phyloP scores from a whole-genome alignment of 1,139 yeast species.

The Diutina neorugosa region DNA sequence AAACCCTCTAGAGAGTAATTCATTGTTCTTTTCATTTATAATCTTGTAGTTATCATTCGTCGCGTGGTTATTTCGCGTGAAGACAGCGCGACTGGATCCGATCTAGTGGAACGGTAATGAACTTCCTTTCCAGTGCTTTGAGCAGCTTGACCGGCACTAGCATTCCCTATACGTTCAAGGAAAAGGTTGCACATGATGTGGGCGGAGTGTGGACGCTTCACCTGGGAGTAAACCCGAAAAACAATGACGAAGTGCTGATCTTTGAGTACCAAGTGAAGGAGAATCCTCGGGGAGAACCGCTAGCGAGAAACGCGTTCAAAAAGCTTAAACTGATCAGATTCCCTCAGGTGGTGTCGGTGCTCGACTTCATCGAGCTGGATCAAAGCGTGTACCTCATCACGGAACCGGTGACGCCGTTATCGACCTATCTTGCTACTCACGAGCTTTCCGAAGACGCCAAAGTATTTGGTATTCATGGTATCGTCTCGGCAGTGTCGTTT shows the following conservation, averaged over 20 bases:
- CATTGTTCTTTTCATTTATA: no score
- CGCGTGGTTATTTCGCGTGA: neutral
- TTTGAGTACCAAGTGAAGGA: slow-evolving; percentile 49
- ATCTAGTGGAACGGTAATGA: neutral
- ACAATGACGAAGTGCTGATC: slow-evolving; percentile 34
- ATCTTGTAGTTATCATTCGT: no score
- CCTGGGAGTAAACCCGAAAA: slow-evolving; percentile 34
- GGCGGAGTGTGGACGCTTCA: slow-evolving; percentile 37
- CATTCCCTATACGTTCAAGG: slow-evolving; percentile 46
- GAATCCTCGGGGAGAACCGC: slow-evolving; percentile 16
- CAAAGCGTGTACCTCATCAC: slow-evolving; percentile 56
- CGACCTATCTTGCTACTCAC: slow-evolving; percentile 17
- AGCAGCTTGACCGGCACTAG: slow-evolving; percentile 41
- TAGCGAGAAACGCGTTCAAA: slow-evolving; percentile 54
- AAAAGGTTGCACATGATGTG: slow-evolving; percentile 21
- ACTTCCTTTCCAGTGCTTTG: slow-evolving; percentile 35
- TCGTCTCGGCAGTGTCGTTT: slow-evolving; percentile 46
- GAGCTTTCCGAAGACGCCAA: slow-evolving; percentile 24
- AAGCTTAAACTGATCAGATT: slow-evolving; percentile 58
- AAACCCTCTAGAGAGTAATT: no score
- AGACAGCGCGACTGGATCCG: neutral
- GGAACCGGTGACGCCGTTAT: slow-evolving; percentile 61
- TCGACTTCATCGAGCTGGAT: slow-evolving; percentile 64
- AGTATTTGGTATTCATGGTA: slow-evolving; percentile 46
- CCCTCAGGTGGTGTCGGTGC: slow-evolving; percentile 63